Percentiles rank a stretch among this genome's conserved stretches.
Evolutionary conservation across 768 basidiomycete genomes (phyloP).

Genomic region (Butyriboletus loyo): DNA sequence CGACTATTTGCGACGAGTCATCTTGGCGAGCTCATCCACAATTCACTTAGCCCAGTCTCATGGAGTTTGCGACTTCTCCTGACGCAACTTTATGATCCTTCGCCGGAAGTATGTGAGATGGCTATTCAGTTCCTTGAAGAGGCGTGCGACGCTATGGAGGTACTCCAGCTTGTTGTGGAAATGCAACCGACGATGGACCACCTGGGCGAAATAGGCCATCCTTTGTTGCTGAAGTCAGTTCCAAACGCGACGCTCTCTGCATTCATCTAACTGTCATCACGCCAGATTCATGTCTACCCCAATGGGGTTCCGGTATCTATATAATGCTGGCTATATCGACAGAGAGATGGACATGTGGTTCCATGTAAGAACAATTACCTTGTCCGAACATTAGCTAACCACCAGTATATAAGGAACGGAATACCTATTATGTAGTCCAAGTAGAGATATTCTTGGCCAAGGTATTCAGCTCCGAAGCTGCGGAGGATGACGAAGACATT

Average conservation of each 20-base stretch:
- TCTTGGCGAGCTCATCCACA: conserved; percentile 76
- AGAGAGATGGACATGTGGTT: conserved; percentile 97
- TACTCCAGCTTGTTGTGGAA: conserved; percentile 86
- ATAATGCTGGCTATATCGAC: conserved; percentile 89
- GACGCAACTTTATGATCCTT: conserved; percentile 94
- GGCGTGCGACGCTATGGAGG: conserved; percentile 80
- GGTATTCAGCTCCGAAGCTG: conserved; percentile 55
- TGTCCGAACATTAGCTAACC: conserved; percentile 5
- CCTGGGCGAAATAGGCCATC: conserved; percentile 88
- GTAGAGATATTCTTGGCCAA: conserved; percentile 89
- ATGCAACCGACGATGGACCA: conserved; percentile 96
- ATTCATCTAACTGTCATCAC: not conserved
- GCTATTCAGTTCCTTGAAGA: conserved; percentile 89
- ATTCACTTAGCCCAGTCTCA: conserved; percentile 57
- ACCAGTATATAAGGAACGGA: conserved; percentile 68
- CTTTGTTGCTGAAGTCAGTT: conserved; percentile 78
- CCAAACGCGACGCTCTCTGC: not conserved
- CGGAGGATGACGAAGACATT: conserved; percentile 67
- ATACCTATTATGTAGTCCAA: conserved; percentile 89
- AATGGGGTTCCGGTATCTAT: conserved; percentile 88
- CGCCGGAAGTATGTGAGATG: conserved; percentile 83
- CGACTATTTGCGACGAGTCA: conserved; percentile 86
- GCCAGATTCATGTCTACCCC: conserved; percentile 90
- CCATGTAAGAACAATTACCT: conserved; percentile 52
- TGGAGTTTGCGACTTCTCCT: conserved; percentile 92